Base-by-base conservation (phyloP, 2,329 filamentous ascomycete species). In the Sporothrix pseudoabietina region DNA sequence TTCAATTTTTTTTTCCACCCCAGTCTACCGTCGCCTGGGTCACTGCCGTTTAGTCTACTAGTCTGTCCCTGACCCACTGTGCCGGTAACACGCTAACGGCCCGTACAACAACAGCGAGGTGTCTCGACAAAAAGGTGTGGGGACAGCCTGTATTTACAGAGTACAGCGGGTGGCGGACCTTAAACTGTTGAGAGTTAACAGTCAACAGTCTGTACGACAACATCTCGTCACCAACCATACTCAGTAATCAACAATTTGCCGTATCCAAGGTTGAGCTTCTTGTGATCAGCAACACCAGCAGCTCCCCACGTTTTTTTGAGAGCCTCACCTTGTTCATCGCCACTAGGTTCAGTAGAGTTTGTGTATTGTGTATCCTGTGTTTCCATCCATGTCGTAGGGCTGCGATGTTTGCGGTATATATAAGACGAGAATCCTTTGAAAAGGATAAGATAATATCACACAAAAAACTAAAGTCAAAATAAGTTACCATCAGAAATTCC, bases 71-170 rank as follows among this genome's bases (percentile, higher is more conserved):
- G 47, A 55, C 68, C 68, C 68, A 70, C 68, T 41, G 52, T 22
- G 52, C 68, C 68, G 68, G 68, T 70, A 59, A 41, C 52, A 57
- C 68, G 52, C 68, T 70, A 70, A 70, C 52, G 68, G 68, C 32
- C 68, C 68, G 68, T 55, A 35, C 68, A 41, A 70, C 68, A 57
- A 70, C 68, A 57, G 35, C 26, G n/a, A 54, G 44, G 66, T 49
- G 35, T 49, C 66, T 55, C 32, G 32, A 55, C 35, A 35, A 19
- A 12, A n/a, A n/a, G 41, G 8, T 69, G 65, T 52, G 61, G 61
- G 26, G 61, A 16, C 52, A 35, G 12, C 30, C 26, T 39, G 22
- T 61, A n/a, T 61, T 61, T 22, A 39, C 55, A 59, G n/a, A n/a
- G 39, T 41, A 41, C 39, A 10, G 39, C 10, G 39, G 41, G 10